These are phyloP conservation scores for Cutaneotrichosporon cutaneum DNA, from an alignment of 1,284 basidiomycete genomes.

Conservation along the genomic window DNA sequence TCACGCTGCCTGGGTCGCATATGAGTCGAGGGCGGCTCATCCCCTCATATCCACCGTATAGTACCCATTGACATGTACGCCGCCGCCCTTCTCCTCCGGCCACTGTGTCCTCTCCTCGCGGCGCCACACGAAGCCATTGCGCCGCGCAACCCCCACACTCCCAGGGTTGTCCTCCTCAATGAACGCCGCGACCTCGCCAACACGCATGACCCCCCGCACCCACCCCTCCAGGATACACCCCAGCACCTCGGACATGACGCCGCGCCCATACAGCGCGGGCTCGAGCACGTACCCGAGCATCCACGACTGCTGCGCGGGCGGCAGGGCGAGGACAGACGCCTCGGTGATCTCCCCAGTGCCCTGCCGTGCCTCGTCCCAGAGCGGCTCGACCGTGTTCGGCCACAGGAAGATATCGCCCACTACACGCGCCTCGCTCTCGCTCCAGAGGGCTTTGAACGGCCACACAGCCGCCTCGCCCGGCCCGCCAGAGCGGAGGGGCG, in stretches of 20 bases:
- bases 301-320: conserved; percentile 16
- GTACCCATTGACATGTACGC: background rate
- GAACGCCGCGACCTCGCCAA: conserved; percentile 16
- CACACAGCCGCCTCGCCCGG: background rate
- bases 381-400: background rate
- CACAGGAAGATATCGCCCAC: conserved; percentile 26
- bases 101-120: conserved; percentile 16
- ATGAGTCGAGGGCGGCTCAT: too few species aligned
- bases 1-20: too few species aligned
- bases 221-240: conserved; percentile 17
- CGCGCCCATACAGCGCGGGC: conserved; percentile 18
- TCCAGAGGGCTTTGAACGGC: conserved; percentile 26
- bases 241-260: conserved; percentile 21
- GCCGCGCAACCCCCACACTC: conserved; percentile 9
- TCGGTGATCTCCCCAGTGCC: background rate
- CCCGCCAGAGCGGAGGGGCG: too few species aligned
- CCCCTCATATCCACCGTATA: background rate
- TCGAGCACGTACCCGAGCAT: conserved; percentile 27
- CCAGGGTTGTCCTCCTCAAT: conserved; percentile 23
- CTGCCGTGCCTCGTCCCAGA: background rate
- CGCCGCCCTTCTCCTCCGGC: conserved; percentile 33
- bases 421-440: conserved; percentile 10
- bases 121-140: conserved; percentile 22
- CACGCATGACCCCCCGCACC: conserved; percentile 15
- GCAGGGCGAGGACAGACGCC: conserved; percentile 8